Conservation (phyloP, 345 rosid species). For the Rhodamnia argentea region DNA sequence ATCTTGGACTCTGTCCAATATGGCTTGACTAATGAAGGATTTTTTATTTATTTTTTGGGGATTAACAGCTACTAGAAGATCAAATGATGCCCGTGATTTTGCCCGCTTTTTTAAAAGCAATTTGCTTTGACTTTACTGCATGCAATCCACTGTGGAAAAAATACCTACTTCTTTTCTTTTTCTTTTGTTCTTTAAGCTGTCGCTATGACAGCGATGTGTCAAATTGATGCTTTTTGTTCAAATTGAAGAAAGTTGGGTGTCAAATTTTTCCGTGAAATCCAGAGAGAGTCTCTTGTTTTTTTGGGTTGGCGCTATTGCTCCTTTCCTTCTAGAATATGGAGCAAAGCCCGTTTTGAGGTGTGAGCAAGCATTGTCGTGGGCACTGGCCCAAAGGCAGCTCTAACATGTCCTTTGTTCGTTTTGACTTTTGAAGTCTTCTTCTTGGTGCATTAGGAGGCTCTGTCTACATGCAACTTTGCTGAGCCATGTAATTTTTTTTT, state of each 20-base stretch:
- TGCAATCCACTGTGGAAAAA: background rate
- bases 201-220: background rate
- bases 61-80: background rate
- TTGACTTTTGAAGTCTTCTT: background rate
- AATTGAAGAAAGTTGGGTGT: background rate
- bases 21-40: background rate
- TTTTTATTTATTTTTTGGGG: background rate
- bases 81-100: background rate
- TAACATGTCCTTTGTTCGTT: background rate
- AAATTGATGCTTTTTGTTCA: background rate
- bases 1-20: background rate
- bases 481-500: background rate
- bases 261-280: background rate
- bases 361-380: background rate
- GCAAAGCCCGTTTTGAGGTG: background rate
- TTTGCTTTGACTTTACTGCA: background rate
- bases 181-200: background rate
- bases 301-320: background rate
- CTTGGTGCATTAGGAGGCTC: background rate
- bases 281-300: background rate
- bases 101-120: background rate
- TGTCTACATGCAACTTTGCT: background rate
- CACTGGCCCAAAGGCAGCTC: background rate
- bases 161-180: background rate
- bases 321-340: background rate